Evolutionary conservation across 2,329 filamentous ascomycete species (phyloP).

Genomic region (Trichoderma atrobrunneum): DNA sequence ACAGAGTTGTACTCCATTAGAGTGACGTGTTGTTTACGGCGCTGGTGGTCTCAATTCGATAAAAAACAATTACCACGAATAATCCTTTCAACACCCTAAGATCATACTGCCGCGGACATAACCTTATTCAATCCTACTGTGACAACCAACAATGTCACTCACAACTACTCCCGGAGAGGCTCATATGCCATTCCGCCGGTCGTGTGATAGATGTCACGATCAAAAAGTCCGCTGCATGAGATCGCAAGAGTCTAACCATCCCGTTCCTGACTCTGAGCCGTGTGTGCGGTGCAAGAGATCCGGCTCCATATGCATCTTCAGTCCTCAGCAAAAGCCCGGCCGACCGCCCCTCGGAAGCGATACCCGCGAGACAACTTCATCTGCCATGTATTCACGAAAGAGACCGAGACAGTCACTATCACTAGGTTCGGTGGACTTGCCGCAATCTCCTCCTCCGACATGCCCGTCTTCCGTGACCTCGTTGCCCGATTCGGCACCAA

Average conservation of each 20-base stretch:
- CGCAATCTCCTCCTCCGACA: background rate
- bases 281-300: background rate
- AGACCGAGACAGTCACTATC: background rate
- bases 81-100: background rate
- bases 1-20: background rate
- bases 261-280: background rate
- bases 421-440: background rate
- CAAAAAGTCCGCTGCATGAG: background rate
- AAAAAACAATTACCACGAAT: background rate
- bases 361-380: background rate
- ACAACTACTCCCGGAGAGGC: background rate
- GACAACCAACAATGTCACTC: background rate
- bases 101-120: background rate
- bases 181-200: background rate
- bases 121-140: background rate
- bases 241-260: background rate
- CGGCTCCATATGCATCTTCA: background rate
- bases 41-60: background rate
- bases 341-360: background rate
- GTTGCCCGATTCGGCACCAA: background rate
- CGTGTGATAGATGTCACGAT: background rate
- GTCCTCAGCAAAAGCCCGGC: background rate
- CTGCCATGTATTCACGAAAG: background rate
- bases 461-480: background rate
- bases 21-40: background rate